phyloP scores from a whole-genome alignment of 768 basidiomycete genomes.

The Amanita phalloides region DNA sequence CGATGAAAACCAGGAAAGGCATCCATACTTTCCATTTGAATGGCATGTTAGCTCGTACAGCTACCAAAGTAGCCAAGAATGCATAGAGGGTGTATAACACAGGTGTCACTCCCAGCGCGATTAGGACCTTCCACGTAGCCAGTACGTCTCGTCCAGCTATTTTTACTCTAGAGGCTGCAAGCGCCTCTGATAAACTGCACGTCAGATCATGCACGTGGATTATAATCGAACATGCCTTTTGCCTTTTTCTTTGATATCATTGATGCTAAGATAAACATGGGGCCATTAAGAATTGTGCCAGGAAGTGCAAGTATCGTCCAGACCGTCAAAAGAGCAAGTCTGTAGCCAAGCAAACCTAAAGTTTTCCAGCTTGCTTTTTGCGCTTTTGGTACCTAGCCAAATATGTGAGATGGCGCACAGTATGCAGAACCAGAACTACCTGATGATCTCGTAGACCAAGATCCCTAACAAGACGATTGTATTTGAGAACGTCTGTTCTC shows the following conservation, averaged over 20 bases:
- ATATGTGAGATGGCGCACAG: background rate
- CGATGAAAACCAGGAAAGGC: conserved; percentile 63
- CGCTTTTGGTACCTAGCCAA: conserved; percentile 69
- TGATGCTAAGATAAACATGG: conserved; percentile 87
- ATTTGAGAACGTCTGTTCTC: conserved; percentile 71
- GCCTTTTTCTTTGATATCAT: conserved; percentile 84
- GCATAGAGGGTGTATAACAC: conserved; percentile 81
- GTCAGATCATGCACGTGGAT: background rate
- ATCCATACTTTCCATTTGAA: conserved; percentile 58
- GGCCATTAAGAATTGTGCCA: conserved; percentile 84
- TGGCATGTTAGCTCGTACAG: conserved; percentile 55
- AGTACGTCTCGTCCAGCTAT: conserved; percentile 94
- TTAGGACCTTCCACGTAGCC: conserved; percentile 95
- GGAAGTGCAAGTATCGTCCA: conserved; percentile 86
- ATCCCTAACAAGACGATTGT: conserved; percentile 81
- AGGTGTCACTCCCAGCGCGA: conserved; percentile 86
- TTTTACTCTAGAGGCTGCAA: conserved; percentile 92
- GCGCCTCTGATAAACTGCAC: conserved; percentile 54
- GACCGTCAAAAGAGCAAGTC: conserved; percentile 60
- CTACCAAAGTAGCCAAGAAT: conserved; percentile 61
- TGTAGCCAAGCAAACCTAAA: conserved; percentile 73
- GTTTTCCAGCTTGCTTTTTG: conserved; percentile 83
- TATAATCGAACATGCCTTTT: conserved; percentile 42
- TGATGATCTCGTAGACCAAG: conserved; percentile 93
- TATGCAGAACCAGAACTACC: conserved; percentile 26